Percentiles rank a stretch among this genome's conserved stretches.
These are phyloP conservation scores for Rhytidiadelphus loreus DNA, from an alignment of 225 moss, liverwort and hornwort species.

Conservation along the genomic window DNA sequence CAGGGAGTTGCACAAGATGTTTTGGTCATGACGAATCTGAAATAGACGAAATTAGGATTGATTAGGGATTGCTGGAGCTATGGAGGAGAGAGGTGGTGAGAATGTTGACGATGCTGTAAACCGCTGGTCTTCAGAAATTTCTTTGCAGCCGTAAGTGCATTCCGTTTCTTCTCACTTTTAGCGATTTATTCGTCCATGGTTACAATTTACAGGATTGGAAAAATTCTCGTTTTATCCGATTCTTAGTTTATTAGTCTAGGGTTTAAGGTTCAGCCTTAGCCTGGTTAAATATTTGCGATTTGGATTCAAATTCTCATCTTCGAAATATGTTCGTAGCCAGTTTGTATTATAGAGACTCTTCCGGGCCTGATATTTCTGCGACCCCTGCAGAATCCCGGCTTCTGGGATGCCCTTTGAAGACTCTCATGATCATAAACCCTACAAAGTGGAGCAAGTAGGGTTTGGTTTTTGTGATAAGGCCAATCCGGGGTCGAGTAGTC, in stretches of 20 bases:
- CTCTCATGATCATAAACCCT: neutral
- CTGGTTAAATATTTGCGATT: neutral
- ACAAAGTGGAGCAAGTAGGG: neutral
- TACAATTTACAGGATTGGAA: neutral
- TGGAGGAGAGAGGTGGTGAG: neutral
- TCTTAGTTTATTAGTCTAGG: neutral
- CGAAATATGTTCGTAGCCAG: neutral
- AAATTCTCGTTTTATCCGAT: neutral
- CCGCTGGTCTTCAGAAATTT: slow-evolving; percentile 37
- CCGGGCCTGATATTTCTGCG: neutral
- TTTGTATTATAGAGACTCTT: neutral
- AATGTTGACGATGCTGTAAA: neutral
- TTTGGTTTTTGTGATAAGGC: neutral
- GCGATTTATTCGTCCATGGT: neutral
- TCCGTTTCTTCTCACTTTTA: neutral
- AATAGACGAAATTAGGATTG: neutral
- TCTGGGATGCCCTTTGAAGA: neutral
- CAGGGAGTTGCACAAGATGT: neutral
- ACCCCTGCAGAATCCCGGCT: neutral
- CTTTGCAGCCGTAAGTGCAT: slow-evolving; percentile 28
- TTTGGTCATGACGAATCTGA: neutral
- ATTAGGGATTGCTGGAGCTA: neutral
- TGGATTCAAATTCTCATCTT: neutral
- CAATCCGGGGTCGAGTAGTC: neutral
- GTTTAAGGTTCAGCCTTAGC: neutral